A percentile compares a stretch with the other conserved stretches of the same genome.
Conservation (phyloP, 148 eudicot species). For the Camellia granthamiana region DNA sequence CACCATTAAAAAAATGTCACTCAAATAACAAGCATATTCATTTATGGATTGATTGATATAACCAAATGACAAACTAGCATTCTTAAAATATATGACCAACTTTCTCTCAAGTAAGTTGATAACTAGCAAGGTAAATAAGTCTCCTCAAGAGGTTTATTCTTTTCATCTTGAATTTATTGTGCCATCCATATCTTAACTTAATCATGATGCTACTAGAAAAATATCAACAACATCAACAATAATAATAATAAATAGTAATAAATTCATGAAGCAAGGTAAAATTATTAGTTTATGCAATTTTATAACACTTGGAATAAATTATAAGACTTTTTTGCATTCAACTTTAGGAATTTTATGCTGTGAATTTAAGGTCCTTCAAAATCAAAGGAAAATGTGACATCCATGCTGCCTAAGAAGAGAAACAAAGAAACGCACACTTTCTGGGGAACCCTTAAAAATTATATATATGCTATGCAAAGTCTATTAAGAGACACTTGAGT, state of each 20-base stretch:
- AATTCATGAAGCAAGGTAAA: neutral
- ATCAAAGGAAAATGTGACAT: neutral
- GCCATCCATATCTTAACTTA: neutral
- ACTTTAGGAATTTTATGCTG: neutral
- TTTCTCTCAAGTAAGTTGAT: neutral
- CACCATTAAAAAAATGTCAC: neutral
- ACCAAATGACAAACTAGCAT: neutral
- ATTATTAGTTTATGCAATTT: neutral
- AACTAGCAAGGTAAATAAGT: neutral
- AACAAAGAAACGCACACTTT: neutral
- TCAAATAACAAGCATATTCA: neutral
- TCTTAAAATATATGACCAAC: neutral
- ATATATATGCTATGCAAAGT: neutral
- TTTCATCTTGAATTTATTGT: neutral
- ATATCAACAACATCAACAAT: neutral
- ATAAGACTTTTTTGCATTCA: neutral
- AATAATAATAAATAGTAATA: neutral
- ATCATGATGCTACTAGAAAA: neutral
- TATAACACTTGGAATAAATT: neutral
- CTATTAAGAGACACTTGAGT: neutral
- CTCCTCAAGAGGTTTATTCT: neutral
- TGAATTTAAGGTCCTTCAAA: neutral
- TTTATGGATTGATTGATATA: neutral
- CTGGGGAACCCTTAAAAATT: neutral
- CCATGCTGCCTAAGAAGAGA: neutral